Evolutionary conservation across 345 rosid genomes (phyloP), one percentile per base, ranked within the genome.

Genomic region (Brassica rapa): DNA sequence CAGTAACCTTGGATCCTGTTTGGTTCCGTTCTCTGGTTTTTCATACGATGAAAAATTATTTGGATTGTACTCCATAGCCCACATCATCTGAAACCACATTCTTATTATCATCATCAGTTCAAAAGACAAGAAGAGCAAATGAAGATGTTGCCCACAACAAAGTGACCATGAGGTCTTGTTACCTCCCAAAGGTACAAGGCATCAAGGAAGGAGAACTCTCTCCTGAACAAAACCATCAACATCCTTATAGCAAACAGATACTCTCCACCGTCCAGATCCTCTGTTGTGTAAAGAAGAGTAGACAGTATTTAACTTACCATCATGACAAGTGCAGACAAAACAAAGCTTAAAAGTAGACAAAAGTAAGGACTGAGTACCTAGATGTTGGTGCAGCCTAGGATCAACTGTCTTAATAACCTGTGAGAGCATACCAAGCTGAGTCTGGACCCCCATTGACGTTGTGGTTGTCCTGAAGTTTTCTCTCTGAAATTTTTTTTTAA

Each of bases 1-100:
- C 8, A 94, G 82, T 63, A 78, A 75, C 85, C 86, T 89, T 16
- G 82, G 82, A 32, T 85, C 79, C 21, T 79, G 32, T 70, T 56
- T 64, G 41, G 21, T 68, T 39, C 71, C 77, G 71, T 62, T 74
- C 39, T 83, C 85, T 19, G 86, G 67, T 76, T 86, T 80, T 78
- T 89, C 89, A 11, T 86, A 90, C 15, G 67, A 51, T 51, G 86
- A 84, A 80, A 87, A 94, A 71, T 86, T 85, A 65, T 85, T 83
- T 32, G 98, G 98, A 83, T 90, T 90, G 85, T 94, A 92, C 84
- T 94, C 97, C 97, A 94, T 89, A 27, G 91, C 98, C 96, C 96
- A 94, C 86, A 92, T 92, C 83, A 94, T 87, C 97, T 94, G 94
- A 79, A 88, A 88, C 70, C 83, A 77, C 68, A 76, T 1, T 82